Conservation (phyloP, 1,139 yeast species). For the Barnettozyma hawaiiensis region DNA sequence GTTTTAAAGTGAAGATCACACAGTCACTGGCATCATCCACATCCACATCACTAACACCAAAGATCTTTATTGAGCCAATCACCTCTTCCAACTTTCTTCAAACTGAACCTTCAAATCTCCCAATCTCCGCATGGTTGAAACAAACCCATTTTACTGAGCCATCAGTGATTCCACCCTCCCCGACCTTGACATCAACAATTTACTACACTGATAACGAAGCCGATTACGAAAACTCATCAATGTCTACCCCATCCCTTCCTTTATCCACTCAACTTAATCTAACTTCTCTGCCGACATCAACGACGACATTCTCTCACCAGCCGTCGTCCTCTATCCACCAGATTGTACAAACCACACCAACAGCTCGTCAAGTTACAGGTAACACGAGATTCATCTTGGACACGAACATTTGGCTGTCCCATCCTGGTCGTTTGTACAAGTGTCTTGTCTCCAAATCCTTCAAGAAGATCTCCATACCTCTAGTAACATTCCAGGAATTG, state of each 20-base stretch:
- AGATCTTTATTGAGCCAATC: constrained; percentile 7
- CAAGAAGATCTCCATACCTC: constrained; percentile 50
- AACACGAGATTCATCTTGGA: constrained; percentile 62
- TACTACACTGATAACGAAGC: constrained; percentile 24
- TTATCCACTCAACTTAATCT: constrained; percentile 9
- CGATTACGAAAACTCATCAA: constrained; percentile 17
- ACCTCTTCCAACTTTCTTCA: constrained; percentile 9
- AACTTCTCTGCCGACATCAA: constrained; percentile 9
- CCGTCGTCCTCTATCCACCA: constrained; percentile 7
- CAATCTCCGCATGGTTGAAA: constrained; percentile 12
- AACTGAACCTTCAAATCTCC: constrained; percentile 9
- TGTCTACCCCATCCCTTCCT: constrained; percentile 13
- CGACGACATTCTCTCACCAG: constrained; percentile 2
- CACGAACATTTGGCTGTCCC: constrained; percentile 77
- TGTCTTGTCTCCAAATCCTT: constrained; percentile 58
- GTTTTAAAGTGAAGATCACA: constrained; percentile 11
- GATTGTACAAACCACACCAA: constrained; percentile 6
- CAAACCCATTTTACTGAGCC: constrained; percentile 9
- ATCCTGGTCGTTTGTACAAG: constrained; percentile 70
- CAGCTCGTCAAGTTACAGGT: constrained; percentile 26
- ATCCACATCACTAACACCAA: constrained; percentile 1
- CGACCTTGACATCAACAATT: constrained; percentile 5
- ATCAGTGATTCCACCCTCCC: constrained; percentile 8
- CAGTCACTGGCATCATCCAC: constrained; percentile 5
- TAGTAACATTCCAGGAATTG: constrained; percentile 74